Base-by-base conservation (phyloP, 1,139 yeast species). In the Suhomyces wounanorum region DNA sequence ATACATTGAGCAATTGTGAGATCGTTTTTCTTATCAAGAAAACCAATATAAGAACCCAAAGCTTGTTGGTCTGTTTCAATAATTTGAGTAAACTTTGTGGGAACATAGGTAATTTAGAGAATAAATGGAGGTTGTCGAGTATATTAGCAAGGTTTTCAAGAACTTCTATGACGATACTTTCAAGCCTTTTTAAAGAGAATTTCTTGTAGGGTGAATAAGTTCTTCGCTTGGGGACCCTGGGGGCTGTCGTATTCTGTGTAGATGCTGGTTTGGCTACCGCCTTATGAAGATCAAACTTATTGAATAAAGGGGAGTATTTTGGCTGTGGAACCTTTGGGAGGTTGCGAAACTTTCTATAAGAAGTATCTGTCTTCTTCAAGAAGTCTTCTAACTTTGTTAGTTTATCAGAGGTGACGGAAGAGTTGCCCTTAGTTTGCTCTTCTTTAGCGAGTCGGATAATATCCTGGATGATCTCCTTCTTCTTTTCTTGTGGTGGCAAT, bases 21-120 rank as follows among this genome's bases (percentile, higher is more conserved):
- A 73, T 55, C 10, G 81, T 75, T 53, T 77, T 77, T 41, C 80
- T 57, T 18, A 77, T 71, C 56, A 77, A 68, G 50, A 77, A 77
- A 5, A 77, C 60, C 56, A 77, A 64, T 11, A 77, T 72, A 31
- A 77, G 60, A 40, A 76, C 72, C 81, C 81, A 77, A 38, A 77
- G 59, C 57, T 73, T 74, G 55, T 77, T 77, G 50, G 81, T 77
- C 51, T 76, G 78, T 52, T 73, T 73, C 48, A 77, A 63, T 23
- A 76, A 54, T 7, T 62, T 63, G 10, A 61, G 40, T 14, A 77
- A 58, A 36, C 54, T 57, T 48, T 70, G 60, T 1, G 81, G 81
- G 54, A 77, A 77, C 73, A 75, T 53, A 63, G 81, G 60, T 43
- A 77, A 62, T 51, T 72, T 70, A 40, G 78, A 73, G 41, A 77